Conservation (phyloP, 1,284 basidiomycete species). For the Ganoderma boninense region DNA sequence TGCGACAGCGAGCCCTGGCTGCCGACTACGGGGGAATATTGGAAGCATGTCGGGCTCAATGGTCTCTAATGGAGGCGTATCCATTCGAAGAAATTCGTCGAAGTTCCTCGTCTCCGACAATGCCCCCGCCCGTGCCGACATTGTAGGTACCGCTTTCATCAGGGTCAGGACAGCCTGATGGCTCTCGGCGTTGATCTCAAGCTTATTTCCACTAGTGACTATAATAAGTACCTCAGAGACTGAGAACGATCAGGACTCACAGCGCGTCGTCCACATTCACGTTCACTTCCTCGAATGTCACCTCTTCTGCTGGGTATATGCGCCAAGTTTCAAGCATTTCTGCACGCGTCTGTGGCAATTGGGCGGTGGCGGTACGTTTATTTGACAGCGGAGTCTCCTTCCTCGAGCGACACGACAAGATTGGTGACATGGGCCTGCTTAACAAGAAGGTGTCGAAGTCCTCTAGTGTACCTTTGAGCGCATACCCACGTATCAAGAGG, state of each 20-base stretch:
- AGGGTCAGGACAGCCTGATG: constrained; percentile 31
- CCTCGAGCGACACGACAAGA: constrained; percentile 48
- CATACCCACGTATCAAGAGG: neutral
- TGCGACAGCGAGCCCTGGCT: constrained; percentile 30
- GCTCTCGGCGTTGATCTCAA: constrained; percentile 42
- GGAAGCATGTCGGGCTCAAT: constrained; percentile 47
- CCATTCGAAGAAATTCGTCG: constrained; percentile 45
- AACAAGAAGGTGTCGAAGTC: constrained; percentile 35
- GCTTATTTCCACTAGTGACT: constrained; percentile 43
- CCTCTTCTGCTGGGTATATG: constrained; percentile 15
- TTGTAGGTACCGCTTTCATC: constrained; percentile 28
- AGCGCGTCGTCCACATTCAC: constrained; percentile 26
- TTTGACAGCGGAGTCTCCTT: constrained; percentile 48
- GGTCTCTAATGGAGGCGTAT: constrained; percentile 44
- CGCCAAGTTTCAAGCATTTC: constrained; percentile 19
- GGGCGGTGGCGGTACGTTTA: neutral
- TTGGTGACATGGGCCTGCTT: constrained; percentile 47
- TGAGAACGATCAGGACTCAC: constrained; percentile 16
- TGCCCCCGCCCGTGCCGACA: constrained; percentile 9
- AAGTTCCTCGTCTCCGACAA: constrained; percentile 27
- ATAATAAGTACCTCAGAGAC: neutral
- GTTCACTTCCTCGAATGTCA: constrained; percentile 4
- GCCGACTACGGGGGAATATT: constrained; percentile 54
- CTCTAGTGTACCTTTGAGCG: constrained; percentile 33
- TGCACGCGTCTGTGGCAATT: constrained; percentile 11